A percentile compares a stretch with the other conserved stretches of the same genome.
These are phyloP conservation scores for Coemansia sp. DNA, from an alignment of 192 early-diverging fungal species.

Conservation along the genomic window DNA sequence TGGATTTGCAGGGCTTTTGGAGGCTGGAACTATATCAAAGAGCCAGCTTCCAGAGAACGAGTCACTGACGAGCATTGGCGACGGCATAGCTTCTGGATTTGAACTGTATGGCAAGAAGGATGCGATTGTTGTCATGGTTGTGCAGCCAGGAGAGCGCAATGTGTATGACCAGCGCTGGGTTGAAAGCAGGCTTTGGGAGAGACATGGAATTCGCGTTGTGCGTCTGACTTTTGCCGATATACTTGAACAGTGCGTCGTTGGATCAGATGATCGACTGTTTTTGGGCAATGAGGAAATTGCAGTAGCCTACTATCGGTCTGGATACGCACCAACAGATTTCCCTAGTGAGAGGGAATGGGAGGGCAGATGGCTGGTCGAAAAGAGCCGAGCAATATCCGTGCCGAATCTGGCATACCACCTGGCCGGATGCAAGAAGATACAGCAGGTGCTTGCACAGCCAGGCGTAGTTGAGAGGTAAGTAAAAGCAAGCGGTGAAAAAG, in stretches of 20 bases:
- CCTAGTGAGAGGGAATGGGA: slow-evolving; percentile 84
- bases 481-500: too few species aligned
- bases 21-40: slow-evolving; percentile 4
- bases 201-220: slow-evolving; percentile 28
- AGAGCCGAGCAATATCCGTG: slow-evolving; percentile 80
- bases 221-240: slow-evolving; percentile 62
- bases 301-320: slow-evolving; percentile 88
- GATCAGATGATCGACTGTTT: slow-evolving; percentile 53
- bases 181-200: slow-evolving; percentile 43
- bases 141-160: slow-evolving; percentile 91
- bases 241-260: slow-evolving; percentile 56
- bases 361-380: slow-evolving; percentile 81
- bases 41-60: slow-evolving; percentile 63
- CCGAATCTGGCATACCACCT: slow-evolving; percentile 90
- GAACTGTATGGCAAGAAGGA: slow-evolving; percentile 32
- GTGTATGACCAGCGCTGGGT: slow-evolving; percentile 82
- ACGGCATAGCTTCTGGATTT: slow-evolving; percentile 71
- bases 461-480: slow-evolving; percentile 77
- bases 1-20: slow-evolving; percentile 26
- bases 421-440: slow-evolving; percentile 94
- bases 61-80: slow-evolving; percentile 66
- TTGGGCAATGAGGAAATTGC: slow-evolving; percentile 77
- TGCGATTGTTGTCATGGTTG: slow-evolving; percentile 81
- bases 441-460: slow-evolving; percentile 83
- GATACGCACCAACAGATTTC: slow-evolving; percentile 87